Percentiles rank a stretch among this genome's conserved stretches.
Conservation (phyloP, 2,329 filamentous ascomycete genomes). For the Pestalotiopsis sp. region DNA sequence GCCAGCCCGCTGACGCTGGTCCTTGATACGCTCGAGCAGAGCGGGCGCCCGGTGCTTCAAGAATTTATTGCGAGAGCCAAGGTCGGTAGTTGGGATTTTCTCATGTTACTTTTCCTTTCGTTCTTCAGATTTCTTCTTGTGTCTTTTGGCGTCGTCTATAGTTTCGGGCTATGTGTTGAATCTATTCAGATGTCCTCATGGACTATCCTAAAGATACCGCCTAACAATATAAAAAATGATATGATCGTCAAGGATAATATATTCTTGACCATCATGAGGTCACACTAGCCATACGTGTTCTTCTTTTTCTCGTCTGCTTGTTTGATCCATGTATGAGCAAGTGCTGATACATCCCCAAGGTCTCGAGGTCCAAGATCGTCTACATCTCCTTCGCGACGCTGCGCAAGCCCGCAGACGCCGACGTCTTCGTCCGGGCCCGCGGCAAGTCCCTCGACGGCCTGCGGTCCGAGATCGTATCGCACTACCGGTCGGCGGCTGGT, state of each 20-base stretch:
- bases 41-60: conserved; percentile 64
- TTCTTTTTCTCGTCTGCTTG: neutral
- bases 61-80: conserved; percentile 78
- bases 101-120: neutral
- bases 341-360: conserved; percentile 35
- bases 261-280: neutral
- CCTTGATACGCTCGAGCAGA: conserved; percentile 83
- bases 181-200: too few species aligned
- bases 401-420: conserved; percentile 61
- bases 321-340: conserved; percentile 8
- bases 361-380: conserved; percentile 68
- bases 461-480: conserved; percentile 57
- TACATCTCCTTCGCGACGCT: conserved; percentile 79
- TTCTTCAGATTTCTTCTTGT: neutral
- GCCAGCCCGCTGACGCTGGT: conserved; percentile 85
- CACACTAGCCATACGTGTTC: neutral
- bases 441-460: conserved; percentile 59
- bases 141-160: neutral
- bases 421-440: conserved; percentile 66
- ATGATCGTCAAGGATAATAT: neutral
- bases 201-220: too few species aligned
- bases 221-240: too few species aligned
- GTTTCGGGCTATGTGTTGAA: neutral
- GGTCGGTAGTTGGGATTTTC: conserved; percentile 41
- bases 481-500: conserved; percentile 42